A percentile compares a stretch with the other conserved stretches of the same genome.
These are phyloP conservation scores for Coemansia linderi DNA, from an alignment of 371 early-diverging fungal genomes.

Conservation along the genomic window DNA sequence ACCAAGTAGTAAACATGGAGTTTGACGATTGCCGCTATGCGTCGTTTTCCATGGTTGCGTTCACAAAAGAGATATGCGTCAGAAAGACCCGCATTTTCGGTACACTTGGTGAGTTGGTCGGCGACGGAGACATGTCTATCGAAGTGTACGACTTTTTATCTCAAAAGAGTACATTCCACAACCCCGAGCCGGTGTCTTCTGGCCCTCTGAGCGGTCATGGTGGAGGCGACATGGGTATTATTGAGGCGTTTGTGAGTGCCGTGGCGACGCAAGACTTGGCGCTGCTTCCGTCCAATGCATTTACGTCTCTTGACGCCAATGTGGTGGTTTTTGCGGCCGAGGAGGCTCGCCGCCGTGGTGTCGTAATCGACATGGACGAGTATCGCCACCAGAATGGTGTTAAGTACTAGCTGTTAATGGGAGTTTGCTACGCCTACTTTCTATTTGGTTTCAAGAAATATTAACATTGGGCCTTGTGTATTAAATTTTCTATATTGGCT, in stretches of 20 bases:
- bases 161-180: slow-evolving; percentile 16
- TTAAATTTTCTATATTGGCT: too few species aligned
- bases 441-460: too few species aligned
- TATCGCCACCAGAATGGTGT: slow-evolving; percentile 14
- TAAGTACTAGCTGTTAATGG: neutral
- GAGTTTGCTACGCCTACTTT: neutral
- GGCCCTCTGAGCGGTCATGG: slow-evolving; percentile 21
- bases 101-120: slow-evolving; percentile 56
- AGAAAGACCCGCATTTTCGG: slow-evolving; percentile 59
- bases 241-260: slow-evolving; percentile 49
- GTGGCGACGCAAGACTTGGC: slow-evolving; percentile 36
- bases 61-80: slow-evolving; percentile 57
- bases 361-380: slow-evolving; percentile 50
- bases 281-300: slow-evolving; percentile 44
- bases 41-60: slow-evolving; percentile 61
- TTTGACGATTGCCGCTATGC: slow-evolving; percentile 59
- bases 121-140: slow-evolving; percentile 53
- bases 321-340: slow-evolving; percentile 61
- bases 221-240: slow-evolving; percentile 56
- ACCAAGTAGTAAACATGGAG: slow-evolving; percentile 63
- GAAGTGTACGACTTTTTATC: slow-evolving; percentile 39
- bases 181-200: slow-evolving; percentile 17
- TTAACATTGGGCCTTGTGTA: too few species aligned
- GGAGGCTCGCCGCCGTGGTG: slow-evolving; percentile 51
- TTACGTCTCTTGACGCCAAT: slow-evolving; percentile 50